phyloP scores from a whole-genome alignment of 2,329 filamentous ascomycete species.

The Neopestalotiopsis clavispora region DNA sequence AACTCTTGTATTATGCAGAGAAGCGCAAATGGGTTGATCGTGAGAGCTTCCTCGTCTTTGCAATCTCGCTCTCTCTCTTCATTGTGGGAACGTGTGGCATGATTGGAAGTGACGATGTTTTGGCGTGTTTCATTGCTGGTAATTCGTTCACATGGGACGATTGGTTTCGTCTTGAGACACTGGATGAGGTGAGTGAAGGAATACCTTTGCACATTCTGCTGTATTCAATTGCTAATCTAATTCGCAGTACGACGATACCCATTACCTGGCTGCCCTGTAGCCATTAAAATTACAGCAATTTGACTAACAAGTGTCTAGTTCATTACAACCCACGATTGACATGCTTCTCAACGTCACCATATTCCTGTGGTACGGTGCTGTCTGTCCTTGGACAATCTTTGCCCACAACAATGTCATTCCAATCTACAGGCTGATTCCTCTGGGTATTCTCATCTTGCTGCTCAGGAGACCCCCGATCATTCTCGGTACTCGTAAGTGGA shows the following conservation, averaged over 20 bases:
- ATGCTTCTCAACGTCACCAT: conserved; percentile 90
- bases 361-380: conserved; percentile 90
- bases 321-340: conserved; percentile 91
- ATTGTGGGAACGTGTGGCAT: conserved; percentile 86
- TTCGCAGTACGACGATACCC: background rate
- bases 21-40: conserved; percentile 81
- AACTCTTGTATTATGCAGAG: conserved; percentile 83
- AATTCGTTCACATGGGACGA: conserved; percentile 93
- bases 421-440: conserved; percentile 71
- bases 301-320: conserved; percentile 40
- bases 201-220: background rate
- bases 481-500: conserved; percentile 72
- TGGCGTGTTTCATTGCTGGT: conserved; percentile 91
- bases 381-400: conserved; percentile 81
- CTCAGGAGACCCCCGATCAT: conserved; percentile 80
- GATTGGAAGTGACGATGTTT: conserved; percentile 85
- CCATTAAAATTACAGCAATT: background rate
- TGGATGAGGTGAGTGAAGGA: conserved; percentile 65
- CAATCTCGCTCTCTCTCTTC: conserved; percentile 83
- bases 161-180: conserved; percentile 88
- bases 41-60: conserved; percentile 87
- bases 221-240: conserved; percentile 20
- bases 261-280: background rate
- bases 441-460: conserved; percentile 78
- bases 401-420: conserved; percentile 70